Conservation (phyloP, 495 filamentous ascomycete species). For the Trichoderma erinaceum region DNA sequence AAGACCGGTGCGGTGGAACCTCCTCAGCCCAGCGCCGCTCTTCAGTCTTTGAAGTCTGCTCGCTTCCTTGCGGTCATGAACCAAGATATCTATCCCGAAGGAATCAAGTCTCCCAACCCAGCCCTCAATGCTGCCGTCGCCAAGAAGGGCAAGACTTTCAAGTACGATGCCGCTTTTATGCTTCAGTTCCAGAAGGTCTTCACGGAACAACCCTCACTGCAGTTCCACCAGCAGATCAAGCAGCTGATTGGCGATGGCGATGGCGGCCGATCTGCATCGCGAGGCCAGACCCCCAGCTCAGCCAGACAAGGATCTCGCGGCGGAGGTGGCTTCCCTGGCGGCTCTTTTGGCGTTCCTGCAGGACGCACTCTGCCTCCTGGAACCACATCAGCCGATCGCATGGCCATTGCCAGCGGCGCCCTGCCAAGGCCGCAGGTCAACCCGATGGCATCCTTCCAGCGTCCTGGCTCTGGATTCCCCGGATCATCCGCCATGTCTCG, state of each 20-base stretch:
- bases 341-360: constrained; percentile 51
- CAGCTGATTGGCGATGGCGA: constrained; percentile 72
- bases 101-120: constrained; percentile 81
- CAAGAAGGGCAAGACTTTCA: constrained; percentile 71
- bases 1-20: constrained; percentile 79
- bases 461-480: constrained; percentile 54
- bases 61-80: constrained; percentile 59
- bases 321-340: constrained; percentile 55
- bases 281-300: constrained; percentile 51
- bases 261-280: constrained; percentile 59
- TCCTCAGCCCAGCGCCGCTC: constrained; percentile 80
- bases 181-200: constrained; percentile 95
- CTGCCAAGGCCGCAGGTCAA: constrained; percentile 45
- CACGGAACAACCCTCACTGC: constrained; percentile 86
- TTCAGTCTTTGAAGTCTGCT: constrained; percentile 83
- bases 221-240: constrained; percentile 84
- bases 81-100: constrained; percentile 70
- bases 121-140: constrained; percentile 72
- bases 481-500: constrained; percentile 41
- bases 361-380: constrained; percentile 56
- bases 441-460: constrained; percentile 53
- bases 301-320: constrained; percentile 42
- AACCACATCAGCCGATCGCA: constrained; percentile 61
- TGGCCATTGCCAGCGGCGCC: constrained; percentile 39
- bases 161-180: constrained; percentile 92